phyloP scores from a whole-genome alignment of 306 rosid species.

The Glycine soja region DNA sequence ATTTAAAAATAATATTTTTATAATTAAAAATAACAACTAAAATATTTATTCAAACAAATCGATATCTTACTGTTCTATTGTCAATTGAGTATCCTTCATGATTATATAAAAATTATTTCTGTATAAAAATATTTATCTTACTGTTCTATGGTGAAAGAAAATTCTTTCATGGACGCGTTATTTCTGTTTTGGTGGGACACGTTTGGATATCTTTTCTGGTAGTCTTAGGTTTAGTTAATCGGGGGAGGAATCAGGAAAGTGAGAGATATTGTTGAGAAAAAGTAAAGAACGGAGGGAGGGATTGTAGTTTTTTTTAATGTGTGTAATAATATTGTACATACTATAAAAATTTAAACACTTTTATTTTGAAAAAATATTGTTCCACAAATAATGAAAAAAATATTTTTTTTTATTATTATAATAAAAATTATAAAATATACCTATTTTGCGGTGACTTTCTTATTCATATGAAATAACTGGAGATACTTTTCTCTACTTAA shows the following conservation, averaged over 20 bases:
- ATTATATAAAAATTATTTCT: too few species aligned
- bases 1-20: neutral
- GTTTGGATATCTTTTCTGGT: neutral
- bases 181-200: neutral
- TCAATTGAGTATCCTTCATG: neutral
- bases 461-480: too few species aligned
- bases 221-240: neutral
- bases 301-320: too few species aligned
- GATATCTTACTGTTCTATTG: neutral
- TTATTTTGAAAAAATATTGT: neutral
- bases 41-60: neutral
- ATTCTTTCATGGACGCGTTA: neutral
- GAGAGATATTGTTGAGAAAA: neutral
- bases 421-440: too few species aligned
- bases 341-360: too few species aligned
- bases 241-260: neutral
- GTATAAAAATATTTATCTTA: too few species aligned
- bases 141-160: neutral
- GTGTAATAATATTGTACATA: too few species aligned
- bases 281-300: neutral
- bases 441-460: neutral
- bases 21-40: neutral
- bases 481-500: too few species aligned
- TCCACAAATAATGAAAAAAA: too few species aligned
- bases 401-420: too few species aligned